phyloP scores from a whole-genome alignment of 1,284 basidiomycete genomes.

The Somion occarium region DNA sequence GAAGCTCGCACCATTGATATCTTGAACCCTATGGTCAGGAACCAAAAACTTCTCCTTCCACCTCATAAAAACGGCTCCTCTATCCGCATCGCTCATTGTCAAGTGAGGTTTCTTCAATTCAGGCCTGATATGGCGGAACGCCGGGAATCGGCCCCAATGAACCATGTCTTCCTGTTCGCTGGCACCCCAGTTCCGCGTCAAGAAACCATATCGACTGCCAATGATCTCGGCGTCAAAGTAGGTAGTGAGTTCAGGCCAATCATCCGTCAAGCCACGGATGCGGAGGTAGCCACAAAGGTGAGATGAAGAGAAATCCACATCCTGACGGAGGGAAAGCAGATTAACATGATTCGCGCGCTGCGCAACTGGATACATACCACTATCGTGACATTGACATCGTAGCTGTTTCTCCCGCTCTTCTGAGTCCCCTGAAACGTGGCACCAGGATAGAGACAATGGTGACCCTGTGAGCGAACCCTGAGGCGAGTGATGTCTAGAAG shows the following conservation, averaged over 20 bases:
- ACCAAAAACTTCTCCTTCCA: slow-evolving; percentile 97
- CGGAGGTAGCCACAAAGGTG: slow-evolving; percentile 85
- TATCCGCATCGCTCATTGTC: slow-evolving; percentile 70
- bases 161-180: slow-evolving; percentile 85
- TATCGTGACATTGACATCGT: slow-evolving; percentile 53
- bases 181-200: slow-evolving; percentile 84
- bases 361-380: slow-evolving; percentile 33
- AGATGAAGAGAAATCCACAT: slow-evolving; percentile 78
- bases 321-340: slow-evolving; percentile 36
- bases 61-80: slow-evolving; percentile 85
- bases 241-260: slow-evolving; percentile 81
- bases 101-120: slow-evolving; percentile 72
- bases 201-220: slow-evolving; percentile 80
- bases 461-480: slow-evolving; percentile 66
- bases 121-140: slow-evolving; percentile 75
- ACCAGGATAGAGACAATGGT: slow-evolving; percentile 75
- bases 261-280: slow-evolving; percentile 84
- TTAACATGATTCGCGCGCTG: not conserved
- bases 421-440: slow-evolving; percentile 49
- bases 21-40: slow-evolving; percentile 88
- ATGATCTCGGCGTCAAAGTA: slow-evolving; percentile 96
- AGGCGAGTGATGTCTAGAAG: slow-evolving; percentile 70
- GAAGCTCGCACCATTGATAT: slow-evolving; percentile 94
- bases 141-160: slow-evolving; percentile 88
- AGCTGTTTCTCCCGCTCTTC: slow-evolving; percentile 50